These are phyloP conservation scores for Dendrobium chrysotoxum DNA, from an alignment of 106 monocot species.

Conservation along the genomic window DNA sequence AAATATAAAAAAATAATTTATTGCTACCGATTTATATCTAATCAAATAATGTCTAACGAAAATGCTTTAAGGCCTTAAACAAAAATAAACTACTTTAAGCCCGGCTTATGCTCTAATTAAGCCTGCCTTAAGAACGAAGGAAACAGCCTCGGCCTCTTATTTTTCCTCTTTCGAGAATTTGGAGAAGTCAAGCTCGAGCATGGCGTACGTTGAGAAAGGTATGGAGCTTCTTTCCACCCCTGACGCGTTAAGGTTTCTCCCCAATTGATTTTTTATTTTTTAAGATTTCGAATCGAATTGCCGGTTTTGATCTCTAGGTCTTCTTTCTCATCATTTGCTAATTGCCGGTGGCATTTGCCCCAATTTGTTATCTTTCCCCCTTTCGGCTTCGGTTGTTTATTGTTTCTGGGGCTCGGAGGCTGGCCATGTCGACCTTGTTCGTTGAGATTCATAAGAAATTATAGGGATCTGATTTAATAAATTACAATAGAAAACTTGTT, in stretches of 20 bases:
- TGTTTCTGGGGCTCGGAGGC: neutral
- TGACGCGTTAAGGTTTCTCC: neutral
- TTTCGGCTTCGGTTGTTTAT: neutral
- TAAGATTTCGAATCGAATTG: neutral
- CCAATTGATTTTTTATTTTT: neutral
- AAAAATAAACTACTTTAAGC: too few species aligned
- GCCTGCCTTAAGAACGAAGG: too few species aligned
- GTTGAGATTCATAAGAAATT: neutral
- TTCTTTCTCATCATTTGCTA: neutral
- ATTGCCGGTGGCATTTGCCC: neutral
- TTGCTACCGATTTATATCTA: too few species aligned
- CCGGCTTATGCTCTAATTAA: too few species aligned
- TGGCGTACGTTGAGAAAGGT: constrained; percentile 6
- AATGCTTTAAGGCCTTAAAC: too few species aligned
- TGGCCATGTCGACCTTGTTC: neutral
- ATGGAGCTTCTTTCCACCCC: neutral
- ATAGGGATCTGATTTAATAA: neutral
- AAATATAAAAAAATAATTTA: too few species aligned
- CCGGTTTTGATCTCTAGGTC: neutral
- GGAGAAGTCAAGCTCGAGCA: neutral
- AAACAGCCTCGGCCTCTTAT: too few species aligned
- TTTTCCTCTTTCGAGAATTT: neutral
- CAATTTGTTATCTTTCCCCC: neutral
- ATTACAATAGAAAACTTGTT: neutral
- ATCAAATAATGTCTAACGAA: too few species aligned